Evolutionary conservation across 768 basidiomycete species (phyloP), one percentile per base, ranked within the genome.

Genomic region (Lactarius quietus): DNA sequence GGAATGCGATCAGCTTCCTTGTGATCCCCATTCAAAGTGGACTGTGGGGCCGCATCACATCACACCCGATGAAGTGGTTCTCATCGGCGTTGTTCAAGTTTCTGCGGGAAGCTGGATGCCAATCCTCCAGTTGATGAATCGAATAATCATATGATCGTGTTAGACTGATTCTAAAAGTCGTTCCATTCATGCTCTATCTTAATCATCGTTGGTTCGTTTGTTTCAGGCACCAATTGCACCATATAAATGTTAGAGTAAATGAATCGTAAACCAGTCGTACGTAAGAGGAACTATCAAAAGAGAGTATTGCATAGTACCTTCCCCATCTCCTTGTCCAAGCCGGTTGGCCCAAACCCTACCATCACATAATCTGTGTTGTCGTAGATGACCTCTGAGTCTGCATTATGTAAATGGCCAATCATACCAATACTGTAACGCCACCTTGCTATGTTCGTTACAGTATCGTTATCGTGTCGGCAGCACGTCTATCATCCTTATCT

Each of bases 301-400:
- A 26, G 38, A n/a, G 23, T 28, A 52, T 28, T 61, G 72, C 84
- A 38, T n/a, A n/a, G n/a, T 72, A 91, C 96, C 96, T 18, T 79
- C 38, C 85, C 82, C 97, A 99, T 99, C 57, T 95, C 95, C 8
- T 82, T 83, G 48, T 83, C 80, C 35, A 99, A 79, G 71, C 98
- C 95, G 5, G 83, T 86, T 52, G 93, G 93, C 6, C 97, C 97
- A 67, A 99, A 99, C 70, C 86, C 89, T 56, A 98, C 92, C 97
- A 98, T 99, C 73, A 99, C 95, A 0, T 97, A 99, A 78, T 99
- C 97, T 2, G 97, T 98, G 75, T 99, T 97, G 69, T 97, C 97
- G 69, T 99, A 99, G 68, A 99, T 93, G 73, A 99, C 92, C 72
- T 93, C 86, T n/a, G n/a, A n/a, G n/a, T n/a, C n/a, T 3, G 97